phyloP scores from a whole-genome alignment of 2,329 filamentous ascomycete species.

The Penicillium sp. region DNA sequence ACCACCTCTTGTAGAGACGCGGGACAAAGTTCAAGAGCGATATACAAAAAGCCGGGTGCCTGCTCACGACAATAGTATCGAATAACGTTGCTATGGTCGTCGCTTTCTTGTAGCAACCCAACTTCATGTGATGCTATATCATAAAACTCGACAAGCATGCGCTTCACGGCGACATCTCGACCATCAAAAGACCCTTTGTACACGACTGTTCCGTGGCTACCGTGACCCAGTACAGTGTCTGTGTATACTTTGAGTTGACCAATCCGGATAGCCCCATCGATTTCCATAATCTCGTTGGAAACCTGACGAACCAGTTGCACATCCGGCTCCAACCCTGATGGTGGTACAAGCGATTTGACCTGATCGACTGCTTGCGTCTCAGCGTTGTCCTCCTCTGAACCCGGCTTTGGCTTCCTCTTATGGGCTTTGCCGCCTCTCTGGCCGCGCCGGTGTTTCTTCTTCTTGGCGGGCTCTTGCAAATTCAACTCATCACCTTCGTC shows the following conservation, averaged over 20 bases:
- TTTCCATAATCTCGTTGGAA: conserved; percentile 54
- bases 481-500: conserved; percentile 27
- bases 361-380: conserved; percentile 56
- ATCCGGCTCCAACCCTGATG: conserved; percentile 57
- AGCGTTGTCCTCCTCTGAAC: conserved; percentile 50
- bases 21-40: conserved; percentile 89
- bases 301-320: conserved; percentile 51
- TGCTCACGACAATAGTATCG: conserved; percentile 92
- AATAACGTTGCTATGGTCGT: conserved; percentile 94
- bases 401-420: conserved; percentile 51
- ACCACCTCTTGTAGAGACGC: conserved; percentile 90
- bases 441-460: conserved; percentile 67
- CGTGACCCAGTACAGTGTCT: conserved; percentile 62
- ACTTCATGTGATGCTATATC: conserved; percentile 95
- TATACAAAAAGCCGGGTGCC: conserved; percentile 88
- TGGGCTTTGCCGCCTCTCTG: conserved; percentile 68
- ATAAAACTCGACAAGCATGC: conserved; percentile 94
- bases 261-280: conserved; percentile 60
- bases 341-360: conserved; percentile 40
- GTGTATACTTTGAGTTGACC: conserved; percentile 59
- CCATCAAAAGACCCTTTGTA: conserved; percentile 94
- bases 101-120: conserved; percentile 81
- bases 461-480: conserved; percentile 47
- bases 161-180: conserved; percentile 89
- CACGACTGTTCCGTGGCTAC: conserved; percentile 95